These are phyloP conservation scores for Ajuga reptans DNA, from an alignment of 305 asterid species.

Conservation along the genomic window DNA sequence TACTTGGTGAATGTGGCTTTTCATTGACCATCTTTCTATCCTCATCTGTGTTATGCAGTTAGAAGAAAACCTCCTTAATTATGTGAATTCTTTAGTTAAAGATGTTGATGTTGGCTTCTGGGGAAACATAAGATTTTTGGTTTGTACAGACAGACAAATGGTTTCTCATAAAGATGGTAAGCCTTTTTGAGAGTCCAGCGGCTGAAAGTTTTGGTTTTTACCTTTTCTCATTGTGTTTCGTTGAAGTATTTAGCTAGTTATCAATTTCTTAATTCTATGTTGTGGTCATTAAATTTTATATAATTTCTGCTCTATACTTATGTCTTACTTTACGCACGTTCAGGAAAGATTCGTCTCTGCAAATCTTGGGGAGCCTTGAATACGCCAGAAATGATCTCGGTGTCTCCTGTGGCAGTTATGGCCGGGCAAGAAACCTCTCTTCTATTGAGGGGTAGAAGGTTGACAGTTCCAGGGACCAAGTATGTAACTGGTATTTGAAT, in stretches of 20 bases:
- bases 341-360: slow-evolving; percentile 59
- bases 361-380: slow-evolving; percentile 42
- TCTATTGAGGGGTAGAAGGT: slow-evolving; percentile 50
- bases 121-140: slow-evolving; percentile 61
- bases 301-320: neutral
- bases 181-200: neutral
- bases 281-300: neutral
- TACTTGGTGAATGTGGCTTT: slow-evolving; percentile 4
- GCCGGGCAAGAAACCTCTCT: slow-evolving; percentile 67
- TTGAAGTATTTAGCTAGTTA: neutral
- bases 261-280: neutral
- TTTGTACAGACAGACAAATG: slow-evolving; percentile 51
- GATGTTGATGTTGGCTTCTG: slow-evolving; percentile 53
- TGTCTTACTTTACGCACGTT: slow-evolving; percentile 21
- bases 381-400: slow-evolving; percentile 50
- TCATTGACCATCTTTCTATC: slow-evolving; percentile 15
- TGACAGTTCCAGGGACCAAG: slow-evolving; percentile 59
- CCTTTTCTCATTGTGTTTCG: neutral
- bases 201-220: neutral
- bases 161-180: slow-evolving; percentile 55
- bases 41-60: slow-evolving; percentile 45
- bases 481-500: slow-evolving; percentile 27
- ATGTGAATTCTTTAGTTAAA: slow-evolving; percentile 43
- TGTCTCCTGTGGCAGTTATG: slow-evolving; percentile 77
- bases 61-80: slow-evolving; percentile 46